A percentile compares a stretch with the other conserved stretches of the same genome.
These are phyloP conservation scores for Aspergillus phoenicis DNA, from an alignment of 2,329 filamentous ascomycete species.

Conservation along the genomic window DNA sequence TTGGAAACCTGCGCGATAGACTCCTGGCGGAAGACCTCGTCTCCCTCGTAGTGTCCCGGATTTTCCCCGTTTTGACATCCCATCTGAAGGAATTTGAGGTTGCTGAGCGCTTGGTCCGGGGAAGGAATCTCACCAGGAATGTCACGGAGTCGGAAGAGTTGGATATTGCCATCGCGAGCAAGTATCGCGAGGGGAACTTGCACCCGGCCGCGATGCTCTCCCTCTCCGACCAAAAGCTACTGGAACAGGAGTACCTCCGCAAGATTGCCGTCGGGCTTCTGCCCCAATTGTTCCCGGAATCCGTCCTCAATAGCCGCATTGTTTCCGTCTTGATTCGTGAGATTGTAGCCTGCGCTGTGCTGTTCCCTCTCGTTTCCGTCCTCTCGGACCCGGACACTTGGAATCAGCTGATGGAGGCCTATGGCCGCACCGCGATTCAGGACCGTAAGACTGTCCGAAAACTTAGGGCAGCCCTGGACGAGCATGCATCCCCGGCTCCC, in stretches of 20 bases:
- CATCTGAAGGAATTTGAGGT: slow-evolving; percentile 91
- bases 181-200: slow-evolving; percentile 84
- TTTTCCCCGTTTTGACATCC: slow-evolving; percentile 84
- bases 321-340: slow-evolving; percentile 83
- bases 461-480: slow-evolving; percentile 85
- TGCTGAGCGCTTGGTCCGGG: slow-evolving; percentile 83
- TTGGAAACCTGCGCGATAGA: slow-evolving; percentile 71
- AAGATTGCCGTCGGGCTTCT: slow-evolving; percentile 72
- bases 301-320: slow-evolving; percentile 74
- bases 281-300: slow-evolving; percentile 72
- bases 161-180: slow-evolving; percentile 91
- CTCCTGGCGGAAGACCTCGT: slow-evolving; percentile 78
- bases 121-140: slow-evolving; percentile 81
- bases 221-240: slow-evolving; percentile 78
- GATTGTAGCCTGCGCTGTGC: slow-evolving; percentile 87
- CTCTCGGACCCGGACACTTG: slow-evolving; percentile 92
- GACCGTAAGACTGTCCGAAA: slow-evolving; percentile 94
- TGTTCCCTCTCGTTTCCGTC: slow-evolving; percentile 77
- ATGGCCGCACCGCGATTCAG: slow-evolving; percentile 81
- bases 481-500: slow-evolving; percentile 84
- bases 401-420: slow-evolving; percentile 94
- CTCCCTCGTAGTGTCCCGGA: slow-evolving; percentile 75
- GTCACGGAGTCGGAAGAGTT: slow-evolving; percentile 96
- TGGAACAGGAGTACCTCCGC: slow-evolving; percentile 87
- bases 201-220: slow-evolving; percentile 83